Conservation (phyloP, 192 early-diverging fungal genomes). For the Borealophlyctis nickersoniae region DNA sequence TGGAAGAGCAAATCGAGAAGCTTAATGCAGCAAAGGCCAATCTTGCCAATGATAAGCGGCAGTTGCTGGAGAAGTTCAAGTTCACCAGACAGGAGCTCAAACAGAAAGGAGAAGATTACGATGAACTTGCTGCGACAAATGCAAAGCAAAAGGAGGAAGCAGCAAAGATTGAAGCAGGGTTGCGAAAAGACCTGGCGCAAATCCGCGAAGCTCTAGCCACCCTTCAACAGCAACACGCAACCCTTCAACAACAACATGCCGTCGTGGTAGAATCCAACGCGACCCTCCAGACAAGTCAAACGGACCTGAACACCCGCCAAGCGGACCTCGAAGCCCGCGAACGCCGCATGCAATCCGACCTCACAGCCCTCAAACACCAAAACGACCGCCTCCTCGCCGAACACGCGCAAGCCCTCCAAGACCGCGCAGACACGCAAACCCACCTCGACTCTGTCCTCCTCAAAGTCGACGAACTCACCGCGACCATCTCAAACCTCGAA, state of each 20-base stretch:
- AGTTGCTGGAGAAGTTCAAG: conserved; percentile 47
- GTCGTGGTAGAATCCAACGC: conserved; percentile 29
- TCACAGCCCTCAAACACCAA: conserved; percentile 5
- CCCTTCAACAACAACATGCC: conserved; percentile 30
- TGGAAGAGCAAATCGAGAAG: conserved; percentile 49
- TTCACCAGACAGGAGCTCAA: conserved; percentile 36
- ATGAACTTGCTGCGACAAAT: conserved; percentile 27
- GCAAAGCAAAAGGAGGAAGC: conserved; percentile 24
- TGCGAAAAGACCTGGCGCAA: conserved; percentile 24
- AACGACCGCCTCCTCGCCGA: conserved; percentile 24
- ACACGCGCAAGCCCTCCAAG: no score
- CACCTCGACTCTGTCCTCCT: conserved; percentile 39
- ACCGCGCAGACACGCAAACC: conserved; percentile 34
- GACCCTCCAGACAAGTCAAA: conserved; percentile 25
- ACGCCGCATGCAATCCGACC: neutral
- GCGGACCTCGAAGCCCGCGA: conserved; percentile 20
- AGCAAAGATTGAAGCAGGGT: conserved; percentile 16
- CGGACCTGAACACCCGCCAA: conserved; percentile 24
- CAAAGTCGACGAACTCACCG: conserved; percentile 39
- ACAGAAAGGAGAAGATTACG: conserved; percentile 42
- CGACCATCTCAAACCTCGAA: conserved; percentile 32
- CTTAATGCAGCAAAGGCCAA: conserved; percentile 39
- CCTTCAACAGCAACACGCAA: neutral
- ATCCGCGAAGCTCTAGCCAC: conserved; percentile 11
- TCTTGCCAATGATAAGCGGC: conserved; percentile 48